Conservation (phyloP, 2,329 filamentous ascomycete species). For the Anthostomella pinea region DNA sequence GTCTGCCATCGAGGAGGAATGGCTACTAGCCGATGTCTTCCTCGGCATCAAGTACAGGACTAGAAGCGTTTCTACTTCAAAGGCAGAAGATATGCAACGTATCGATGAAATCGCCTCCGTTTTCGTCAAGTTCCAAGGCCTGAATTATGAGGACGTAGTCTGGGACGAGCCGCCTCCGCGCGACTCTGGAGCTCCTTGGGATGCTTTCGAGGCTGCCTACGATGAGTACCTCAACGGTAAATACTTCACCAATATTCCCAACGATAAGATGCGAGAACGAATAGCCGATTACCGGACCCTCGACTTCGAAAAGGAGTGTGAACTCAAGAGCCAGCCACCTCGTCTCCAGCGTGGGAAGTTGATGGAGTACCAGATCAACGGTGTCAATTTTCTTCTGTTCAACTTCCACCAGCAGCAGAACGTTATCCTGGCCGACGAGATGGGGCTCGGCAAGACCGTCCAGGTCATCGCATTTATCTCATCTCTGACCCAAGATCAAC, state of each 20-base stretch:
- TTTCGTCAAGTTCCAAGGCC: constrained; percentile 87
- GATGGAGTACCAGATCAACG: constrained; percentile 92
- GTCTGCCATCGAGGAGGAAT: constrained; percentile 86
- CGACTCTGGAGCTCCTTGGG: constrained; percentile 65
- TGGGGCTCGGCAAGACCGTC: constrained; percentile 97
- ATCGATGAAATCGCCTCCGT: constrained; percentile 71
- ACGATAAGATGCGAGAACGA: constrained; percentile 61
- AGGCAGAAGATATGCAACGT: constrained; percentile 67
- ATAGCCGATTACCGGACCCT: constrained; percentile 64
- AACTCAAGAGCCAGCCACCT: constrained; percentile 69
- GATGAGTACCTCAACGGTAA: constrained; percentile 79
- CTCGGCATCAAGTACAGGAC: constrained; percentile 68
- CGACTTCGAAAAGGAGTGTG: constrained; percentile 63
- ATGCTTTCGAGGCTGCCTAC: constrained; percentile 79
- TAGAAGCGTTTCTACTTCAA: constrained; percentile 51
- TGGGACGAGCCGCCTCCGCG: constrained; percentile 79
- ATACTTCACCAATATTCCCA: constrained; percentile 60
- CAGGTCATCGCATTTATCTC: constrained; percentile 84
- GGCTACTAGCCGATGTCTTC: constrained; percentile 82
- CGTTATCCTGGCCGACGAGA: constrained; percentile 92
- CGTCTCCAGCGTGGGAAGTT: constrained; percentile 74
- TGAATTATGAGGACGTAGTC: constrained; percentile 85
- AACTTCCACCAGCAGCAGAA: constrained; percentile 83
- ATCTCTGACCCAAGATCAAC: constrained; percentile 64
- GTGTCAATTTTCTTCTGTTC: constrained; percentile 91